Percentiles rank a stretch among this genome's conserved stretches.
phyloP scores from a whole-genome alignment of 1,139 yeast species.

The Torulaspora pretoriensis region DNA sequence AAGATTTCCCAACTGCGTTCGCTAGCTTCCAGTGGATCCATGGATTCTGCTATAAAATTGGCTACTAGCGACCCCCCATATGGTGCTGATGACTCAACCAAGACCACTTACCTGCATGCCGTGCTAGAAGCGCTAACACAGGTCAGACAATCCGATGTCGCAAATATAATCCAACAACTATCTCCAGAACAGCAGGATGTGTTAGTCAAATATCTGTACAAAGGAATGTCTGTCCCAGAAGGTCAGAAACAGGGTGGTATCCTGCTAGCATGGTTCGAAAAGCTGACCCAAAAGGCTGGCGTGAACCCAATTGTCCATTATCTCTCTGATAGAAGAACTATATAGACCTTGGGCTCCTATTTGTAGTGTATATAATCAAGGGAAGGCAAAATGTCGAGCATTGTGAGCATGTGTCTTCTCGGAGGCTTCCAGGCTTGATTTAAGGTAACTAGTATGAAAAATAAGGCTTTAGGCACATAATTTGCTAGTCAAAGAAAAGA shows the following conservation, averaged over 20 bases:
- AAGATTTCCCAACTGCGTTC: constrained; percentile 57
- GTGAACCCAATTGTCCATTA: constrained; percentile 85
- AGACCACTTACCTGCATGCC: constrained; percentile 45
- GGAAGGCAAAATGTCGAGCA: background rate
- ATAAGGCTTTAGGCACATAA: background rate
- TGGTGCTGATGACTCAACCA: constrained; percentile 53
- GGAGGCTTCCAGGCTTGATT: background rate
- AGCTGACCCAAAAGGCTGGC: constrained; percentile 77
- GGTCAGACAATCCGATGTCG: constrained; percentile 69
- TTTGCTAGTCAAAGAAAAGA: background rate
- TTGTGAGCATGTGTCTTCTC: background rate
- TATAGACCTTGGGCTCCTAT: constrained; percentile 29
- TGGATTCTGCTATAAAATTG: constrained; percentile 57
- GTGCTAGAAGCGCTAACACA: constrained; percentile 74
- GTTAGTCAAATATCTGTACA: constrained; percentile 79
- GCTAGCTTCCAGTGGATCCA: constrained; percentile 67
- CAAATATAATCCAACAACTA: constrained; percentile 55
- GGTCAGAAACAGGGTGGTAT: constrained; percentile 87
- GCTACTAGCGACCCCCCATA: constrained; percentile 79
- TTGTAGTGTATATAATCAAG: background rate
- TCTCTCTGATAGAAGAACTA: constrained; percentile 79
- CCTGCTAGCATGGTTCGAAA: constrained; percentile 87
- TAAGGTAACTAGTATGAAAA: background rate
- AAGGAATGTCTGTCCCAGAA: constrained; percentile 71
- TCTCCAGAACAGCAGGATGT: constrained; percentile 66